Evolutionary conservation across 2,329 filamentous ascomycete species (phyloP).

Genomic region (Claviceps digitariae): DNA sequence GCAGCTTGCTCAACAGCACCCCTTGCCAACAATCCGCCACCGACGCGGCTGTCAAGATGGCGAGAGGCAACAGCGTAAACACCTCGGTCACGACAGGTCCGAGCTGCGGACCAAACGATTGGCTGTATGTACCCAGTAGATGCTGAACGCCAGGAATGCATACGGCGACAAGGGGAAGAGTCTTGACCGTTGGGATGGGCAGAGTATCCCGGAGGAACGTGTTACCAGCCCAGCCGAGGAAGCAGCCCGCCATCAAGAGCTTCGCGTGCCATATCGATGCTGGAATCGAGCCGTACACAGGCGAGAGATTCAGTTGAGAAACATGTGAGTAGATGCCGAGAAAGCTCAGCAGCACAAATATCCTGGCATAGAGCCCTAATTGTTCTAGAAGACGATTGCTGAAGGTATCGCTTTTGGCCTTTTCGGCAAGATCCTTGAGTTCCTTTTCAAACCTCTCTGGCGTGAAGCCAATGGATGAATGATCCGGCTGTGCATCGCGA

Average conservation of each 20-base stretch:
- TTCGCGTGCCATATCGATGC: conserved; percentile 57
- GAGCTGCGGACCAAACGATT: conserved; percentile 48
- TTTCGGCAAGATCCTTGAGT: conserved; percentile 35
- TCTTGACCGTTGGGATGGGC: conserved; percentile 32
- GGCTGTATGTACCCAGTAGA: conserved; percentile 54
- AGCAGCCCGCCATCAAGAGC: conserved; percentile 50
- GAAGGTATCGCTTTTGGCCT: conserved; percentile 21
- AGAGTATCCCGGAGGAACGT: conserved; percentile 34
- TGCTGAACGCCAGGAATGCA: conserved; percentile 64
- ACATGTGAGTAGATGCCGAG: conserved; percentile 51
- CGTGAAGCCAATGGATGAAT: conserved; percentile 23
- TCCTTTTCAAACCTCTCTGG: conserved; percentile 41
- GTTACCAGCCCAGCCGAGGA: conserved; percentile 60
- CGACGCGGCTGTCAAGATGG: conserved; percentile 48
- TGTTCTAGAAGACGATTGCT: conserved; percentile 23
- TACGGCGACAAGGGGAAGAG: conserved; percentile 61
- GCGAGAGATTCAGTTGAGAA: conserved; percentile 65
- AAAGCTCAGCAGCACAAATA: conserved; percentile 17
- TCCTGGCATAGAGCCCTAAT: conserved; percentile 23
- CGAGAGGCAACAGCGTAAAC: conserved; percentile 57
- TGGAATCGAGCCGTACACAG: conserved; percentile 79
- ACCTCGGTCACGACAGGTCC: conserved; percentile 67
- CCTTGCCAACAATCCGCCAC: conserved; percentile 52
- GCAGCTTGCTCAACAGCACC: conserved; percentile 40
- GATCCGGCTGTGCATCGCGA: not conserved